These are phyloP conservation scores for Xylaria sp. DNA, from an alignment of 2,329 filamentous ascomycete species.

Conservation along the genomic window DNA sequence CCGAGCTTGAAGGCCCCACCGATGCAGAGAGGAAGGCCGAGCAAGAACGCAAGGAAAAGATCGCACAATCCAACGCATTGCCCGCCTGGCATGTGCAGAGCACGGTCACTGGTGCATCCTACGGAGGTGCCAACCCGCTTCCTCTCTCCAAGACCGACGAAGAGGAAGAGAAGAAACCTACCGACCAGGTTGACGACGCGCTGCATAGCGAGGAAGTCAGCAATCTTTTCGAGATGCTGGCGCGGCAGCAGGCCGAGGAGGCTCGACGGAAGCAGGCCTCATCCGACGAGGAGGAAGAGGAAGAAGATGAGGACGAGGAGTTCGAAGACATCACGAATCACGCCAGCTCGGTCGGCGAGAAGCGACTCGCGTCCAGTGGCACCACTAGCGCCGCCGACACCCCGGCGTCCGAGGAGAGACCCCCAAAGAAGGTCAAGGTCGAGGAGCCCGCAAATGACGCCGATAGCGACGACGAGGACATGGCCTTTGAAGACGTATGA, in stretches of 20 bases:
- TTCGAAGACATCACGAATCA: constrained; percentile 46
- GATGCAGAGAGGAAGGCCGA: constrained; percentile 71
- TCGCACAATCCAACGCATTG: constrained; percentile 71
- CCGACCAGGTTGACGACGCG: constrained; percentile 47
- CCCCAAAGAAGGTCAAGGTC: constrained; percentile 58
- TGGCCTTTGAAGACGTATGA: constrained; percentile 55
- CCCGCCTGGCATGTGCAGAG: constrained; percentile 75
- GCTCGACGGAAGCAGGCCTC: constrained; percentile 57
- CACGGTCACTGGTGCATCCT: constrained; percentile 70
- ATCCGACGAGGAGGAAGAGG: constrained; percentile 41
- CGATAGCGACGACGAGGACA: constrained; percentile 47
- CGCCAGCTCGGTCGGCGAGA: constrained; percentile 37
- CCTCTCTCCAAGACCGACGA: constrained; percentile 48
- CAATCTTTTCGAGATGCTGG: constrained; percentile 70
- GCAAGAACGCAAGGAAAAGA: constrained; percentile 66
- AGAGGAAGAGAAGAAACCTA: constrained; percentile 55
- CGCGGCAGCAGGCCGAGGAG: constrained; percentile 59
- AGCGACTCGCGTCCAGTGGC: constrained; percentile 39
- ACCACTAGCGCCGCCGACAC: constrained; percentile 42
- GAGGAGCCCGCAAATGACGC: constrained; percentile 48
- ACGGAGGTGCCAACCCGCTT: constrained; percentile 44
- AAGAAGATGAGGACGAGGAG: constrained; percentile 39
- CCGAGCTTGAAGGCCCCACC: constrained; percentile 67
- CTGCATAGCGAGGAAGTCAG: constrained; percentile 65
- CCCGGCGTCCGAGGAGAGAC: constrained; percentile 46